These are phyloP conservation scores for Coemansia sp. DNA, from an alignment of 192 early-diverging fungal species.

Conservation along the genomic window DNA sequence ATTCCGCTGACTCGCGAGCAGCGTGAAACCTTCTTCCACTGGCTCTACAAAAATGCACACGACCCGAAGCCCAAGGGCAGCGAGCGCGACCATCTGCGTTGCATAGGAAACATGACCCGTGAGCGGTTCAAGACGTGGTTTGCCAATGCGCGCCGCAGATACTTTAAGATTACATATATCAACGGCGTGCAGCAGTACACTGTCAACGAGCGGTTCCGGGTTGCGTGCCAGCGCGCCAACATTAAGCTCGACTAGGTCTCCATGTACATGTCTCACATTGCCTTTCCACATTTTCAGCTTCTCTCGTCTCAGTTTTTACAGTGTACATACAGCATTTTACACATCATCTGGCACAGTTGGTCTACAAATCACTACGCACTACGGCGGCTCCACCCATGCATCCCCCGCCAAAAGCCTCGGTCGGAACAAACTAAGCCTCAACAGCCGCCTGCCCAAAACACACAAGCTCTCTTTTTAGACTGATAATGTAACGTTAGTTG, in stretches of 20 bases:
- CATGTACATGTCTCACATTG: not conserved
- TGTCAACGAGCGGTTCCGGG: constrained; percentile 35
- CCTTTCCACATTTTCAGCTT: not conserved
- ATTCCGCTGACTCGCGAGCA: constrained; percentile 36
- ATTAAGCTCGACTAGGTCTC: constrained; percentile 29
- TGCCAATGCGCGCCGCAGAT: constrained; percentile 54
- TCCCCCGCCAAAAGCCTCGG: too few relatives aligned
- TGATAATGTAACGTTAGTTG: too few relatives aligned
- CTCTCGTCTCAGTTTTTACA: not conserved
- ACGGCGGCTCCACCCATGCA: too few relatives aligned
- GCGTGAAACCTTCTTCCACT: constrained; percentile 39
- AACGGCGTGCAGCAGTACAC: constrained; percentile 40
- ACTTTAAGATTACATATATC: constrained; percentile 24
- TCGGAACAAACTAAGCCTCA: too few relatives aligned
- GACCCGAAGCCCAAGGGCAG: constrained; percentile 54
- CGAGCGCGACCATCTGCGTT: constrained; percentile 44
- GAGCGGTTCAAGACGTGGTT: constrained; percentile 57
- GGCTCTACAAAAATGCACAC: constrained; percentile 39
- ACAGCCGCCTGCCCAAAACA: too few relatives aligned
- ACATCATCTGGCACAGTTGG: not conserved
- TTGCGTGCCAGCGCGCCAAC: constrained; percentile 41
- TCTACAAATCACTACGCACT: too few relatives aligned
- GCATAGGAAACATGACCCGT: constrained; percentile 44
- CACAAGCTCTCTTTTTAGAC: too few relatives aligned
- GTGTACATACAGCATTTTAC: not conserved